phyloP scores from a whole-genome alignment of 768 basidiomycete genomes.

The Panellus pusillus region DNA sequence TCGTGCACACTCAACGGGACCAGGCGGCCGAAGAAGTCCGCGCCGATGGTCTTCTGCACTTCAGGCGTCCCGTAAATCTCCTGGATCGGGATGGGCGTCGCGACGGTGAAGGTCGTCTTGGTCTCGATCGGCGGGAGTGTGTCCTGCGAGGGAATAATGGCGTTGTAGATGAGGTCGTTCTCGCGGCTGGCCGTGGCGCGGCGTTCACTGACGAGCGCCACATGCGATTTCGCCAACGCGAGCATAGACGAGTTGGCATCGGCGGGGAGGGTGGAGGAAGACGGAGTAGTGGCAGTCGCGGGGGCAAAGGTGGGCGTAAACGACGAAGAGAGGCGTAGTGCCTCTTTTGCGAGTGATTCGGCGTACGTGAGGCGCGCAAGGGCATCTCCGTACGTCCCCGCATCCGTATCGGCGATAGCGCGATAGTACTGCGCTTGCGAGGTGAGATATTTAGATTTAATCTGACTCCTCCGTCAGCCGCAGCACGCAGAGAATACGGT shows the following conservation, averaged over 20 bases:
- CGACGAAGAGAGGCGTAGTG: constrained; percentile 42
- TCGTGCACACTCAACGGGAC: constrained; percentile 95
- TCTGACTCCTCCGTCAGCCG: constrained; percentile 41
- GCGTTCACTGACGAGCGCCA: constrained; percentile 73
- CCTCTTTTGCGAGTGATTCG: constrained; percentile 82
- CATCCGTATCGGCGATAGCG: constrained; percentile 70
- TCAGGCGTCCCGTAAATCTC: constrained; percentile 90
- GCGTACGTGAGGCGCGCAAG: constrained; percentile 78
- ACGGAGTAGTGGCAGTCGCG: constrained; percentile 43
- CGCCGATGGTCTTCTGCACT: constrained; percentile 92
- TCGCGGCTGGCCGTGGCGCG: constrained; percentile 78
- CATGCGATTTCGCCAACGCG: constrained; percentile 83
- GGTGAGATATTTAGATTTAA: constrained; percentile 88
- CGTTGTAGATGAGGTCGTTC: constrained; percentile 98
- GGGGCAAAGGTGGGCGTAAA: constrained; percentile 20
- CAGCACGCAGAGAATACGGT: background rate
- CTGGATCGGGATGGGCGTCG: constrained; percentile 87
- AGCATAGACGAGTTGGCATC: constrained; percentile 80
- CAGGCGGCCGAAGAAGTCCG: constrained; percentile 83
- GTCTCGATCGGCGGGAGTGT: constrained; percentile 74
- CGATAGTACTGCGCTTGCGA: constrained; percentile 89
- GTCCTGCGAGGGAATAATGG: constrained; percentile 76
- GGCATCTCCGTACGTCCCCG: constrained; percentile 83
- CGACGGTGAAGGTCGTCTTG: constrained; percentile 62
- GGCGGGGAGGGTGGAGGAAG: constrained; percentile 81